Evolutionary conservation across 2,329 filamentous ascomycete species (phyloP), one percentile per base, ranked within the genome.

Genomic region (Pyricularia pennisetigena): DNA sequence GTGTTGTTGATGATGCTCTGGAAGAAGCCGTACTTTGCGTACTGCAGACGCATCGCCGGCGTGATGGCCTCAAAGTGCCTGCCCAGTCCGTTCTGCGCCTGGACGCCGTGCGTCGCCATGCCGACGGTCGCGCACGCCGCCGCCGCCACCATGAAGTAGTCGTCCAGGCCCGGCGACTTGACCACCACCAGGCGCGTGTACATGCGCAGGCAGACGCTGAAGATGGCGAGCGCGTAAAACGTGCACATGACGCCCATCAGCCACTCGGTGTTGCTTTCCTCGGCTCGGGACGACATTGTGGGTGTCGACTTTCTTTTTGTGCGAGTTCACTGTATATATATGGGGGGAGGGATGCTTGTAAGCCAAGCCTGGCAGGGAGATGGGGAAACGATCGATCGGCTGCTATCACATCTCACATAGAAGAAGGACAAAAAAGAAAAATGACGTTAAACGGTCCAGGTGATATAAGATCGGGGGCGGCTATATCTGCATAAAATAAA

Each of bases 241-340:
- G 63, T 65, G 63, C 28, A 26, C 63, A 65, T 65, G 28, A 65
- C 28, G 9, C 63, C 63, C 23, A 65, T 35, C 26, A 65, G 30
- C 63, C 63, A 65, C 63, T 65, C 30, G n/a, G 63, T 65, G 63
- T 65, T 65, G 26, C 63, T 65, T 16, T 65, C 63, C 14, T 30
- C 63, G 20, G 63, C 63, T 12, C 63, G 63, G n/a, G 23, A 30
- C 63, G 63, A 9, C 63, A 29, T 10, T 12, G 29, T n/a, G 62
- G 8, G 2, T 32, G 30, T 9, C 9, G 2, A 1, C 4, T 64
- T 64, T 4, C 24, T 30, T 32, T 14, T 30, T 30, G 20, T 32
- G 41, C 20, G 9, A 20, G 41, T 20, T 41, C 16, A 8, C 14
- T 35, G 1, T 10, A 49, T 6, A 49, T n/a, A 20, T 16, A 49